phyloP scores from a whole-genome alignment of 345 rosid genomes.

The Eucalyptus decipiens region DNA sequence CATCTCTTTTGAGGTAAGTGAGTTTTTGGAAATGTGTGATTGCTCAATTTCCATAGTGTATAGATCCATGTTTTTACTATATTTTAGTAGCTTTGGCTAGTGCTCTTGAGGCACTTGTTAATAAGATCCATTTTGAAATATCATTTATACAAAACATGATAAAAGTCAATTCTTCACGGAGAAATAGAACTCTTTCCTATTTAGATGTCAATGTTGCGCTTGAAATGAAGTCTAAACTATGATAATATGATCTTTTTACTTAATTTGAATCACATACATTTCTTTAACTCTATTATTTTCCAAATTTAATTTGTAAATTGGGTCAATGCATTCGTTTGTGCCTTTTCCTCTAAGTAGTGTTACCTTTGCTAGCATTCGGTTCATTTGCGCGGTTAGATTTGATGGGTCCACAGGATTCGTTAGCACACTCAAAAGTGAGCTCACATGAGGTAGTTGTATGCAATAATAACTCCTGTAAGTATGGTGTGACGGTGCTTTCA shows the following conservation, averaged over 20 bases:
- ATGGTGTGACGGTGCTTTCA: background rate
- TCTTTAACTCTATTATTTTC: background rate
- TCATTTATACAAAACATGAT: background rate
- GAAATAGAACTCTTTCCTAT: background rate
- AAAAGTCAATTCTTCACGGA: background rate
- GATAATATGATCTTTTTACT: background rate
- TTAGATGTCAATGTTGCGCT: background rate
- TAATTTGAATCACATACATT: background rate
- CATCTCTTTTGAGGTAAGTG: background rate
- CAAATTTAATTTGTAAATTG: background rate
- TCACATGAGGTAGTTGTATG: background rate
- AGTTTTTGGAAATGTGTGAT: background rate
- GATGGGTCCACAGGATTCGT: background rate
- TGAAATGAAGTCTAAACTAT: background rate
- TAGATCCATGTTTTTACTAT: background rate
- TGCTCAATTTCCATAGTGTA: background rate
- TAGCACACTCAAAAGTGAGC: background rate
- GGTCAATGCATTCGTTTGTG: background rate
- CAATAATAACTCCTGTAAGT: background rate
- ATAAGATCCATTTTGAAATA: background rate
- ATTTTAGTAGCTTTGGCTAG: background rate
- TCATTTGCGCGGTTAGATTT: rapidly evolving
- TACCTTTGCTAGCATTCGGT: background rate
- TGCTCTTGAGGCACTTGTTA: background rate
- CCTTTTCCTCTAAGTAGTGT: background rate